Conservation (phyloP, 176 grass and related monocot species). For the Paspalum notatum region DNA sequence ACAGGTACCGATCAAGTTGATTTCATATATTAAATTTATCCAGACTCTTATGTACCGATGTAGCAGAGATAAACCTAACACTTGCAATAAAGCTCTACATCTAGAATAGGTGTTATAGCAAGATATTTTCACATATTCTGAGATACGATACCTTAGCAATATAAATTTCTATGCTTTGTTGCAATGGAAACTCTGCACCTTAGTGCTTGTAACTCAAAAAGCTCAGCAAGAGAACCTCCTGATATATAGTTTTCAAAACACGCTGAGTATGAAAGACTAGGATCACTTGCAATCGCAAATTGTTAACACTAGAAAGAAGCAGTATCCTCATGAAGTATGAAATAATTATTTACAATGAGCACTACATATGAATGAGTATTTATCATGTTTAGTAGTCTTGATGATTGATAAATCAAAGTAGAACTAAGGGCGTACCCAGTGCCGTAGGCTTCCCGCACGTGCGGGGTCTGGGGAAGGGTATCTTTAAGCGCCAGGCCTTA, state of each 20-base stretch:
- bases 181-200: neutral
- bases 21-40: neutral
- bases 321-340: constrained; percentile 19
- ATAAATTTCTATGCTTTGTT: neutral
- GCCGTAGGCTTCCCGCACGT: too few species aligned
- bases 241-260: constrained; percentile 28
- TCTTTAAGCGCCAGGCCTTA: too few species aligned
- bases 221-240: neutral
- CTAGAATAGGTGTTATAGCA: constrained; percentile 11
- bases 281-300: neutral
- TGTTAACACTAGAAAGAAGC: constrained; percentile 14
- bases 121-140: neutral
- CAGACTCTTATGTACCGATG: neutral
- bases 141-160: constrained; percentile 18
- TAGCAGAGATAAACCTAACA: neutral
- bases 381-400: constrained; percentile 19
- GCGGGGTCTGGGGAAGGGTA: too few species aligned
- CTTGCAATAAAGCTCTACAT: constrained; percentile 11
- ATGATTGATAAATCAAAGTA: constrained; percentile 35
- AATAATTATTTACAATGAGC: constrained; percentile 47
- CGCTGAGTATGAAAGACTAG: neutral
- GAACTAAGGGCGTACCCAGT: too few species aligned
- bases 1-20: neutral
- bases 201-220: neutral
- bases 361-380: constrained; percentile 30